A percentile compares a stretch with the other conserved stretches of the same genome.
phyloP scores from a whole-genome alignment of 179 eudicot genomes.

The Gypsophila paniculata region DNA sequence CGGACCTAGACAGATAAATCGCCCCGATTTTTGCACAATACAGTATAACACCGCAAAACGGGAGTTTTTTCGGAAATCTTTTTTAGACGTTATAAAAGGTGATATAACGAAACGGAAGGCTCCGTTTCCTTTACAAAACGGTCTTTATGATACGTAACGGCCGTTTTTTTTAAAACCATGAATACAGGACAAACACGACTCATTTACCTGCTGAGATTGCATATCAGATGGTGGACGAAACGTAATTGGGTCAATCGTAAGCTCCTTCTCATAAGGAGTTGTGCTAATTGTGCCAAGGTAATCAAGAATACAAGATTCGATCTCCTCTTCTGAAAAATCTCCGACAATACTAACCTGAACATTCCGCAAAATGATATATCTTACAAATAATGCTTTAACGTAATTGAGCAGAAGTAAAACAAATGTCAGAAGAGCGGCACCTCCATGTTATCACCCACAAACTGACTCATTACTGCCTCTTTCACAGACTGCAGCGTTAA shows the following conservation, averaged over 20 bases:
- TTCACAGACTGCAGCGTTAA: constrained; percentile 68
- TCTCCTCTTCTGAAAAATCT: constrained; percentile 89
- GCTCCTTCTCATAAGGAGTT: constrained; percentile 38
- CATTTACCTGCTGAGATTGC: constrained; percentile 80
- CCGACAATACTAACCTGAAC: constrained; percentile 94
- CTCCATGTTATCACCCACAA: constrained; percentile 92
- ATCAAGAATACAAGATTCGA: constrained; percentile 94
- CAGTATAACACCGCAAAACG: no score
- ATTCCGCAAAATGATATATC: constrained; percentile 13
- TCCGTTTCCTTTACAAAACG: no score
- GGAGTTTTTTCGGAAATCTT: no score
- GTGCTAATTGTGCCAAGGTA: constrained; percentile 85
- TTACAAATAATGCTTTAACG: background rate
- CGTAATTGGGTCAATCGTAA: constrained; percentile 43
- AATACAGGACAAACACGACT: background rate
- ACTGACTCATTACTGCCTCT: constrained; percentile 93
- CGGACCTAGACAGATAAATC: no score
- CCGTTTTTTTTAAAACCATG: no score
- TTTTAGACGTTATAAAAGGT: no score
- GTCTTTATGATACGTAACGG: no score
- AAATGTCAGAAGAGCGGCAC: constrained; percentile 33
- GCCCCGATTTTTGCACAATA: no score
- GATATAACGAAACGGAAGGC: no score
- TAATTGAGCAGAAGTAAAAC: background rate
- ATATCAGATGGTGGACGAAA: constrained; percentile 76